phyloP scores from a whole-genome alignment of 2,329 filamentous ascomycete species.

The Dothistroma septosporum region DNA sequence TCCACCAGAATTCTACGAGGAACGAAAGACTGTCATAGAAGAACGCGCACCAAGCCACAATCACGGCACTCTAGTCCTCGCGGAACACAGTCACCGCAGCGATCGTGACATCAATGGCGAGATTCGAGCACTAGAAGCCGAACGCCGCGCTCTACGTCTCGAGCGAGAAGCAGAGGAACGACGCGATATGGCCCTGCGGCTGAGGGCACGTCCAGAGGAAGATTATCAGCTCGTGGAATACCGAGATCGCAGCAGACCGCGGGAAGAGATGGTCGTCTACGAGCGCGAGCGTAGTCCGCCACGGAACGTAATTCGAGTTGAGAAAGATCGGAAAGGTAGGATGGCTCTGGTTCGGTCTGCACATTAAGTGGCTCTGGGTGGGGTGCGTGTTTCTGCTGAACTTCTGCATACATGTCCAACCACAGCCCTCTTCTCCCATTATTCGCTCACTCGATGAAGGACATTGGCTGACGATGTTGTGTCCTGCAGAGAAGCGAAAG shows the following conservation, averaged over 20 bases:
- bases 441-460: background rate
- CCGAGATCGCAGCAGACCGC: constrained; percentile 47
- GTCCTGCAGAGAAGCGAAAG: constrained; percentile 39
- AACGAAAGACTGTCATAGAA: constrained; percentile 30
- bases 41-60: constrained; percentile 25
- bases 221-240: constrained; percentile 45
- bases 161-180: constrained; percentile 51
- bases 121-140: constrained; percentile 66
- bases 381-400: constrained; percentile 4
- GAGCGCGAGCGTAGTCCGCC: constrained; percentile 40
- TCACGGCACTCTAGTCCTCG: constrained; percentile 20
- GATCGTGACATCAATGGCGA: constrained; percentile 68
- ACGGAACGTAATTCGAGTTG: constrained; percentile 63
- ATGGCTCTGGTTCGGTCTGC: constrained; percentile 78
- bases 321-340: constrained; percentile 95
- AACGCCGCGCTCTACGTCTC: constrained; percentile 55
- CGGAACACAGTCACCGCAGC: constrained; percentile 28
- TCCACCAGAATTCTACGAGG: constrained; percentile 30
- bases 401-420: background rate
- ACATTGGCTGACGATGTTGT: constrained; percentile 16
- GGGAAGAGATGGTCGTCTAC: constrained; percentile 58
- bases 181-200: constrained; percentile 37
- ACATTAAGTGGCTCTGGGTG: constrained; percentile 44
- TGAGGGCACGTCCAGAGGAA: constrained; percentile 46
- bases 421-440: background rate